Conservation (phyloP, 495 filamentous ascomycete genomes). For the Cudoniella acicularis region DNA sequence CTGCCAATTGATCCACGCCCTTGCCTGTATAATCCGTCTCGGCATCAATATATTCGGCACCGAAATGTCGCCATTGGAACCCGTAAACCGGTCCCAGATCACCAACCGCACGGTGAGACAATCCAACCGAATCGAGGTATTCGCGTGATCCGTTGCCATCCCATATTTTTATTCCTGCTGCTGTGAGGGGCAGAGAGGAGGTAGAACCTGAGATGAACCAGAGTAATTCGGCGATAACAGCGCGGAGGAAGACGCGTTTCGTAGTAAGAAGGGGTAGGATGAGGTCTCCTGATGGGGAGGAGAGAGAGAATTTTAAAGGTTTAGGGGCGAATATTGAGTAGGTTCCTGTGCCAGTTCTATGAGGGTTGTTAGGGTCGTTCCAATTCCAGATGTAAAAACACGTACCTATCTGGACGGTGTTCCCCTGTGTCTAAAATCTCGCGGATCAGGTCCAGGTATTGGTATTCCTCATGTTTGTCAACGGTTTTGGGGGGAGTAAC, state of each 20-base stretch:
- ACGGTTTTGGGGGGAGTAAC: slow-evolving; percentile 14
- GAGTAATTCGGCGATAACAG: slow-evolving; percentile 88
- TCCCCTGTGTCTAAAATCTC: slow-evolving; percentile 73
- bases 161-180: slow-evolving; percentile 91
- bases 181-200: slow-evolving; percentile 67
- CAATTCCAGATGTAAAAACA: slow-evolving; percentile 4
- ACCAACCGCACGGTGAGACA: slow-evolving; percentile 73
- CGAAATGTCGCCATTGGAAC: slow-evolving; percentile 99
- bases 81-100: slow-evolving; percentile 96
- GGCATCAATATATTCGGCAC: slow-evolving; percentile 78
- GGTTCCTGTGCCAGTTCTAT: slow-evolving; percentile 89
- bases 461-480: slow-evolving; percentile 61
- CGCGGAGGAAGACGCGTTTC: slow-evolving; percentile 91
- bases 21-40: slow-evolving; percentile 80
- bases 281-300: slow-evolving; percentile 48
- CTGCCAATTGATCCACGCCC: slow-evolving; percentile 87
- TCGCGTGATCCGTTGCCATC: slow-evolving; percentile 91
- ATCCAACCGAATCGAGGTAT: slow-evolving; percentile 79
- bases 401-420: slow-evolving; percentile 71
- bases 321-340: slow-evolving; percentile 81
- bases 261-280: slow-evolving; percentile 92
- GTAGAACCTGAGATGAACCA: slow-evolving; percentile 92
- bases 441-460: slow-evolving; percentile 74
- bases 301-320: slow-evolving; percentile 82
- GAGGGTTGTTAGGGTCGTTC: slow-evolving; percentile 2